A percentile compares a stretch with the other conserved stretches of the same genome.
phyloP scores from a whole-genome alignment of 257 asterid genomes.

The Solanum commersonii region DNA sequence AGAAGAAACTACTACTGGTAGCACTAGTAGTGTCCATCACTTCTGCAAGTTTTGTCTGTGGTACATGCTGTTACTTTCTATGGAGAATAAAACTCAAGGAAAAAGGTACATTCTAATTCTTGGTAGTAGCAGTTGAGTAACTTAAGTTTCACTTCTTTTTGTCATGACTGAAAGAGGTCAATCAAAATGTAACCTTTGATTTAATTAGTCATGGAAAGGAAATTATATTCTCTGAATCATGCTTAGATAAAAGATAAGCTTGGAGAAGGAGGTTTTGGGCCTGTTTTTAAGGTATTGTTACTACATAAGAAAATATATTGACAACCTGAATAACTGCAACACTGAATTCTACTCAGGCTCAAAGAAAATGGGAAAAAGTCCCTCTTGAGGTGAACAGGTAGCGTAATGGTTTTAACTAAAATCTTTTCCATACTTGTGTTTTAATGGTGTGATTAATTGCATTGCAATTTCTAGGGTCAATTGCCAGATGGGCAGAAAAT shows the following conservation, averaged over 20 bases:
- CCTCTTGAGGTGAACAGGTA: not conserved
- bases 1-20: not conserved
- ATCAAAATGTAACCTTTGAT: not conserved
- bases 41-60: not conserved
- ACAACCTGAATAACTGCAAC: not conserved
- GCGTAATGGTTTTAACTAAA: not conserved
- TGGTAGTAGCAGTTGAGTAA: not conserved
- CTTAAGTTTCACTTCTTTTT: not conserved
- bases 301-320: not conserved
- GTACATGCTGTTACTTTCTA: not conserved
- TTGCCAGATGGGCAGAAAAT: constrained; percentile 12
- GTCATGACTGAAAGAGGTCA: not conserved
- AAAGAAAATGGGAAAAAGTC: not conserved
- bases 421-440: not conserved
- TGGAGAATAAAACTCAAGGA: constrained; percentile 10
- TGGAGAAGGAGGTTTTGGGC: constrained; percentile 37
- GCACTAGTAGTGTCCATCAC: not conserved
- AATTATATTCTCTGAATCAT: not conserved
- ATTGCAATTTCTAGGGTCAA: constrained; percentile 3
- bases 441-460: not conserved
- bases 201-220: not conserved
- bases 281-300: constrained; percentile 20
- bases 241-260: constrained; percentile 6
- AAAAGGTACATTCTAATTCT: constrained; percentile 5
- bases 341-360: not conserved